Conservation (phyloP, 2,329 filamentous ascomycete species). For the Oidium heveae region DNA sequence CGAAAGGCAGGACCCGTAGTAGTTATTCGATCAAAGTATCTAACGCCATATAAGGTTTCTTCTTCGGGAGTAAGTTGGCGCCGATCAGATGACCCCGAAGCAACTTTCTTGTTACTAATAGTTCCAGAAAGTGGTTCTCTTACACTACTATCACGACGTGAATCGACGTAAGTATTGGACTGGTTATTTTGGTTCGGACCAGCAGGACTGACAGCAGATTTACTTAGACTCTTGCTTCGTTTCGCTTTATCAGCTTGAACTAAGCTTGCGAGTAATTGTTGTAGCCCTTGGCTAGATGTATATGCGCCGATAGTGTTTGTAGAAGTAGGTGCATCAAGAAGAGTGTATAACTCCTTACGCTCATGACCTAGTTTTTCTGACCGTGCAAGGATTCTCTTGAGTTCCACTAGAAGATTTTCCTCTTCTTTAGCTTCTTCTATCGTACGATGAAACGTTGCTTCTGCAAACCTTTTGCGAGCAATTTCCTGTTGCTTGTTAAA, state of each 20-base stretch:
- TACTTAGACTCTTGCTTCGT: constrained; percentile 43
- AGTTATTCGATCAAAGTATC: constrained; percentile 60
- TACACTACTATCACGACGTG: constrained; percentile 15
- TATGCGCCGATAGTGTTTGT: constrained; percentile 47
- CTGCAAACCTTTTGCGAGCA: constrained; percentile 61
- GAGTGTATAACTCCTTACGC: constrained; percentile 61
- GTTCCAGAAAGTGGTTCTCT: constrained; percentile 12
- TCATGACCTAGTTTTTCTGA: constrained; percentile 73
- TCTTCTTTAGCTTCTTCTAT: constrained; percentile 83
- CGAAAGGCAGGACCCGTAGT: constrained; percentile 66
- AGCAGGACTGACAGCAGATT: constrained; percentile 26
- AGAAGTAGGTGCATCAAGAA: constrained; percentile 59
- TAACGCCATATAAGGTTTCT: constrained; percentile 59
- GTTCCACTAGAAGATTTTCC: constrained; percentile 64
- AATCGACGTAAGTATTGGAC: constrained; percentile 14
- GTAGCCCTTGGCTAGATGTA: constrained; percentile 57
- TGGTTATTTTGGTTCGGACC: constrained; percentile 13
- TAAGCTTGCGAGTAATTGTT: constrained; percentile 58
- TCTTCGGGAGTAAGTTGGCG: constrained; percentile 52
- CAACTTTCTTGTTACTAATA: constrained; percentile 14
- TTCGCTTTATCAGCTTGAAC: constrained; percentile 67
- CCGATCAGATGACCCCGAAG: constrained; percentile 23
- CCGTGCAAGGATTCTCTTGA: constrained; percentile 73
- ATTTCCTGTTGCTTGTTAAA: constrained; percentile 65
- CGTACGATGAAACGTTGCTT: constrained; percentile 51